phyloP scores from a whole-genome alignment of 129 eudicot genomes.

The Flaveria brownii region DNA sequence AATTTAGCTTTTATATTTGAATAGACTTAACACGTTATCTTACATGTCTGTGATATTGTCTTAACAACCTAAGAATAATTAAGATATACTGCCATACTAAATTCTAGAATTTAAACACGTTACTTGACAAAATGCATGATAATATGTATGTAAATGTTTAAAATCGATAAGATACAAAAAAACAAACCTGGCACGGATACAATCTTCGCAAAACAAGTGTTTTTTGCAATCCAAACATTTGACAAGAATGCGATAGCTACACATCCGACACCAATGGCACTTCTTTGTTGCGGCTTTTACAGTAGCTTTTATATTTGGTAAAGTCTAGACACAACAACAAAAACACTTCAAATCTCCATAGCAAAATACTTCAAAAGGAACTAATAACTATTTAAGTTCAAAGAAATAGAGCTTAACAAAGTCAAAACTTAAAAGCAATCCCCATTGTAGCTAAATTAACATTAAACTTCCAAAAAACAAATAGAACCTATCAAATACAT shows the following conservation, averaged over 20 bases:
- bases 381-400: conserved; percentile 8
- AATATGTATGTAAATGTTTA: neutral
- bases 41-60: neutral
- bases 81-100: neutral
- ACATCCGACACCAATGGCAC: conserved; percentile 90
- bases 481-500: neutral
- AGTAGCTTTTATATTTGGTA: conserved; percentile 46
- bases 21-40: neutral
- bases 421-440: neutral
- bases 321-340: conserved; percentile 25
- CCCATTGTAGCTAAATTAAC: neutral
- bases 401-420: conserved; percentile 1
- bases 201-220: conserved; percentile 69
- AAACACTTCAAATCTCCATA: neutral
- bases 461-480: neutral
- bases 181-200: conserved; percentile 71
- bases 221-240: conserved; percentile 78
- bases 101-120: neutral
- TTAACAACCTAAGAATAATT: conserved; percentile 10
- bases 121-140: neutral
- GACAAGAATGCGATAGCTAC: conserved; percentile 51
- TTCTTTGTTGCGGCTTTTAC: conserved; percentile 53
- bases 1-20: neutral
- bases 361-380: neutral
- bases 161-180: conserved; percentile 3